Evolutionary conservation across 345 rosid genomes (phyloP).

Genomic region (Salix brachista): DNA sequence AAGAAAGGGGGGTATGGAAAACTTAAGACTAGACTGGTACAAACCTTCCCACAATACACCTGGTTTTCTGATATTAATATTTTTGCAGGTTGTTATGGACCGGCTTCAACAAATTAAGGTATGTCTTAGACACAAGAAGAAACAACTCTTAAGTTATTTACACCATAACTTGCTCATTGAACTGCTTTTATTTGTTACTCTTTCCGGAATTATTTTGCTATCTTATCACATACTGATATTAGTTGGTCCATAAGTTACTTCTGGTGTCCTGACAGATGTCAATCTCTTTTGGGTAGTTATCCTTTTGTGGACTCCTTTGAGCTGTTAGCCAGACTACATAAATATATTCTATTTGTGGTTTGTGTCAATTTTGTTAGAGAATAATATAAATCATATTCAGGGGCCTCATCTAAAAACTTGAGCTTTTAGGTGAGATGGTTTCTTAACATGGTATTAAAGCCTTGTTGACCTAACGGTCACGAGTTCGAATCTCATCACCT

Average conservation of each 20-base stretch:
- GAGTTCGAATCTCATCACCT: too few relatives aligned
- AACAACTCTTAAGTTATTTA: not conserved
- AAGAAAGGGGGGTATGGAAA: slow-evolving; percentile 57
- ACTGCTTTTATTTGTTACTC: not conserved
- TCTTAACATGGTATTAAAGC: too few relatives aligned
- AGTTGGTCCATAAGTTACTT: not conserved
- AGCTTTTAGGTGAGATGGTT: too few relatives aligned
- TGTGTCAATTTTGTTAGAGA: not conserved
- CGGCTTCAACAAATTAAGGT: slow-evolving; percentile 65
- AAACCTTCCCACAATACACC: not conserved
- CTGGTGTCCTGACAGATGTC: not conserved
- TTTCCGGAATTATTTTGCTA: not conserved
- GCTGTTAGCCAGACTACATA: not conserved
- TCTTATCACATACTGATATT: not conserved
- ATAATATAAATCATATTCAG: too few relatives aligned
- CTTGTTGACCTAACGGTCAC: too few relatives aligned
- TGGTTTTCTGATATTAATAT: not conserved
- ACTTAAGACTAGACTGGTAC: not conserved
- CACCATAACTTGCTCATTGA: not conserved
- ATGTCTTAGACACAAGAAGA: slow-evolving; percentile 6
- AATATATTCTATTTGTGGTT: not conserved
- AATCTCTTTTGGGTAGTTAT: not conserved
- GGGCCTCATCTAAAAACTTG: too few relatives aligned
- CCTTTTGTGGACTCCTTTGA: not conserved
- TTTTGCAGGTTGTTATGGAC: slow-evolving; percentile 40